Evolutionary conservation across 306 rosid species (phyloP).

Genomic region (Quercus parvula): DNA sequence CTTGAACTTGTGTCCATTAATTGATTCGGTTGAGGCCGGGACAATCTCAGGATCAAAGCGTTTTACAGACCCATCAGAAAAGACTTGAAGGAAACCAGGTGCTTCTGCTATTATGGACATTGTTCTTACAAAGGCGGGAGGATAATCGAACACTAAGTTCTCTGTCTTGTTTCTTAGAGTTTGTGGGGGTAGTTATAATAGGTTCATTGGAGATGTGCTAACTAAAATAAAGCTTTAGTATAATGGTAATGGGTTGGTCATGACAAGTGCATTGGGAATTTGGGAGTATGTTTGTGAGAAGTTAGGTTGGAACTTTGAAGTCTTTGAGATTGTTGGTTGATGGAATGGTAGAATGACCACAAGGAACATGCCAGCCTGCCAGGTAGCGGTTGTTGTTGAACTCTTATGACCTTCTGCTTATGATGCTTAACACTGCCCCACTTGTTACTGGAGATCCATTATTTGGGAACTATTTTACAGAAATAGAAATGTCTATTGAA

Average conservation of each 20-base stretch:
- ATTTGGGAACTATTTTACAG: too few species aligned
- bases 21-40: conserved; percentile 29
- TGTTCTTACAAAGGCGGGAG: neutral
- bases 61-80: conserved; percentile 64
- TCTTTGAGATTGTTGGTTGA: neutral
- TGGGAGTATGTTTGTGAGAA: neutral
- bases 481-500: too few species aligned
- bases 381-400: too few species aligned
- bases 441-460: too few species aligned
- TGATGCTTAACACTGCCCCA: too few species aligned
- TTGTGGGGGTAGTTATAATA: neutral
- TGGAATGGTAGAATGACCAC: neutral
- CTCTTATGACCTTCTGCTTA: too few species aligned
- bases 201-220: neutral
- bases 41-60: conserved; percentile 51
- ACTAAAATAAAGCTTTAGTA: neutral
- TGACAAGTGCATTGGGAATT: conserved; percentile 14
- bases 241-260: conserved; percentile 44
- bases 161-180: neutral
- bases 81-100: conserved; percentile 57
- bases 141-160: neutral
- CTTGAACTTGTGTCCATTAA: conserved; percentile 49
- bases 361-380: neutral
- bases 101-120: conserved; percentile 66
- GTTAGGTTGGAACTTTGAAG: neutral